Evolutionary conservation across 768 basidiomycete genomes (phyloP), one percentile per base, ranked within the genome.

Genomic region (Amanita fuliginea): DNA sequence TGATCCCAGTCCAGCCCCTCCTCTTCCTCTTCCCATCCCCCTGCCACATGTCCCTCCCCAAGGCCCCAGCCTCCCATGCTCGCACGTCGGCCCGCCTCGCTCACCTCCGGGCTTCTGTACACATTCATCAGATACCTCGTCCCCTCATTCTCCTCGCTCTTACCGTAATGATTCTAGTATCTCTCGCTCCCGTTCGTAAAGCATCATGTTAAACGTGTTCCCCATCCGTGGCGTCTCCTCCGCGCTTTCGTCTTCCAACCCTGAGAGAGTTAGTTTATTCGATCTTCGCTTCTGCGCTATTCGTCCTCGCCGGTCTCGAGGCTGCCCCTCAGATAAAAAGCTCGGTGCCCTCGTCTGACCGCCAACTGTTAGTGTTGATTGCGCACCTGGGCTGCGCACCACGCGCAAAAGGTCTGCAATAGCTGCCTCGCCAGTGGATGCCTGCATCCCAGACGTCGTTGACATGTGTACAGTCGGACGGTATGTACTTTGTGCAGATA

Each of bases 251-350:
- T 74, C 70, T 8, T 67, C 70, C 13, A 62, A 64, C 10, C 64
- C 67, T 37, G 46, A 62, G 35, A 65, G 60, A 8, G 60, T 59
- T 3, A 66, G 64, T 37, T 66, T 64, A 5, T 57, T 58, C 11
- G 62, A 57, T 18, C 60, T 61, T 18, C 61, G 68, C 56, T 78
- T 77, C 52, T 73, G 70, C 16, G 79, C 84, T 51, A 90, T 81
- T 18, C 87, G 76, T 9, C 88, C 88, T 32, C 88, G 72, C 19
- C 88, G 71, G 61, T 91, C 89, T 46, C 88, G 75, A 19, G 89
- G 88, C 9, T 76, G 66, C 6, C 80, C 83, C 2, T 78, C 83
- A 4, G 81, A 80, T 21, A 88, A 67, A 67, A 90, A 89, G 40
- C 76, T 83, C 0, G 82, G 81, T 0, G 81, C 71, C 53, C 71